phyloP scores from a whole-genome alignment of 177 flowering plant genomes.

The Vitis hybrid region DNA sequence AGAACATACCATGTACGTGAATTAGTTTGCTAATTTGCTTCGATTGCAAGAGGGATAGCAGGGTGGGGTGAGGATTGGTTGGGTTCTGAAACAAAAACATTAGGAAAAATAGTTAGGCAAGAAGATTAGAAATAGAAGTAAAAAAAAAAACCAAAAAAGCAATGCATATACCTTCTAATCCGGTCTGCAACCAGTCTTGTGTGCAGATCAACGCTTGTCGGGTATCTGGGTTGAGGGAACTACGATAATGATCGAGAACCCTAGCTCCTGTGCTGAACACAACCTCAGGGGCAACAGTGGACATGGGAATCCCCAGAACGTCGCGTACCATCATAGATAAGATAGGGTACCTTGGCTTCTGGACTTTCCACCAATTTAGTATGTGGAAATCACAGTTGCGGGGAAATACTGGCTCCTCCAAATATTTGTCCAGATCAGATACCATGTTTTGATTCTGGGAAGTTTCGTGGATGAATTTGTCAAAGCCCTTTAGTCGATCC shows the following conservation, averaged over 20 bases:
- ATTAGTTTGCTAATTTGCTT: conserved; percentile 7
- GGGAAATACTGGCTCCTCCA: conserved; percentile 86
- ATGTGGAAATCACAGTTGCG: conserved; percentile 68
- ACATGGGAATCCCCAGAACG: conserved; percentile 71
- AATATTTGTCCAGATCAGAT: conserved; percentile 81
- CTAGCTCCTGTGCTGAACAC: conserved; percentile 46
- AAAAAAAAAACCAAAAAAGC: background rate
- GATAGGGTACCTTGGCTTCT: conserved; percentile 77
- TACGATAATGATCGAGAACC: conserved; percentile 53
- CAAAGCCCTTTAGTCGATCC: conserved; percentile 65
- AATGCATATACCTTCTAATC: conserved; percentile 40
- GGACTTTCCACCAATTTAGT: conserved; percentile 90
- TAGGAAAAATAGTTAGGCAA: background rate
- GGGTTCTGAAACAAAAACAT: conserved; percentile 16
- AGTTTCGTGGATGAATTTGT: conserved; percentile 73
- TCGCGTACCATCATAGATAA: conserved; percentile 88
- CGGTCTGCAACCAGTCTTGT: conserved; percentile 69
- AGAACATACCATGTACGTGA: conserved; percentile 12
- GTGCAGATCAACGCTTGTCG: conserved; percentile 80
- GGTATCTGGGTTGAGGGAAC: conserved; percentile 52
- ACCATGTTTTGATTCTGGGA: conserved; percentile 47
- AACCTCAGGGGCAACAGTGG: conserved; percentile 45
- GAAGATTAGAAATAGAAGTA: background rate
- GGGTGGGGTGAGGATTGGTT: conserved; percentile 13
- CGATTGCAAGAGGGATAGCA: conserved; percentile 10